Evolutionary conservation across 2,329 filamentous ascomycete species (phyloP).

Genomic region (Aspergillus chevalieri): DNA sequence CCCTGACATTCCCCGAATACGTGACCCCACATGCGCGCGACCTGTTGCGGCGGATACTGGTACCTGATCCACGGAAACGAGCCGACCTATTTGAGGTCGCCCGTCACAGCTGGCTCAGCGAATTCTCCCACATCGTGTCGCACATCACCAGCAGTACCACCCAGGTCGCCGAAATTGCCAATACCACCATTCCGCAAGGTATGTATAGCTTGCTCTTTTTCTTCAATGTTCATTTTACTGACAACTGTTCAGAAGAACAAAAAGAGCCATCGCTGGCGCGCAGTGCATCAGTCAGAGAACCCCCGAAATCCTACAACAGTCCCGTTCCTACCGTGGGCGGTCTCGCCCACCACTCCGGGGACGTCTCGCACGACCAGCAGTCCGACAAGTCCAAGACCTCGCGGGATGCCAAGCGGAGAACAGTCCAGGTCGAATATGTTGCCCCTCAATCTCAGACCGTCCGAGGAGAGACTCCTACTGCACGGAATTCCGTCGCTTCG

Average conservation of each 20-base stretch:
- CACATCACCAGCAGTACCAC: conserved; percentile 96
- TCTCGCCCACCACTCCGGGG: conserved; percentile 66
- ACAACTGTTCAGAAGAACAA: conserved; percentile 41
- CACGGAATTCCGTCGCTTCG: conserved; percentile 6
- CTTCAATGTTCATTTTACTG: not conserved
- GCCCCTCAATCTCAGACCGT: conserved; percentile 81
- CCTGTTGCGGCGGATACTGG: conserved; percentile 82
- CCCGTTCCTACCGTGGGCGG: conserved; percentile 49
- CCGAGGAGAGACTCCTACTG: conserved; percentile 51
- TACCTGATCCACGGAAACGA: conserved; percentile 88
- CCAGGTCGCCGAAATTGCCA: conserved; percentile 75
- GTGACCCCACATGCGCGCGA: conserved; percentile 95
- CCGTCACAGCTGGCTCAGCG: conserved; percentile 94
- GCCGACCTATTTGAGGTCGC: conserved; percentile 97
- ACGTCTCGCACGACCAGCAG: conserved; percentile 62
- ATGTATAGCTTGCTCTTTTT: conserved; percentile 20
- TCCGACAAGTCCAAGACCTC: conserved; percentile 57
- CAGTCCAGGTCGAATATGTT: conserved; percentile 96
- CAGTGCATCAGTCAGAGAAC: conserved; percentile 87
- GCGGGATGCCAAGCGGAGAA: conserved; percentile 84
- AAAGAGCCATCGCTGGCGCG: conserved; percentile 64
- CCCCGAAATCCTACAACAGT: conserved; percentile 59
- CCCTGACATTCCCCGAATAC: conserved; percentile 96
- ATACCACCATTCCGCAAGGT: conserved; percentile 62
- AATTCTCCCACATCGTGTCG: conserved; percentile 92